Evolutionary conservation across 2,329 filamentous ascomycete species (phyloP).

Genomic region (Falciphora oryzae): DNA sequence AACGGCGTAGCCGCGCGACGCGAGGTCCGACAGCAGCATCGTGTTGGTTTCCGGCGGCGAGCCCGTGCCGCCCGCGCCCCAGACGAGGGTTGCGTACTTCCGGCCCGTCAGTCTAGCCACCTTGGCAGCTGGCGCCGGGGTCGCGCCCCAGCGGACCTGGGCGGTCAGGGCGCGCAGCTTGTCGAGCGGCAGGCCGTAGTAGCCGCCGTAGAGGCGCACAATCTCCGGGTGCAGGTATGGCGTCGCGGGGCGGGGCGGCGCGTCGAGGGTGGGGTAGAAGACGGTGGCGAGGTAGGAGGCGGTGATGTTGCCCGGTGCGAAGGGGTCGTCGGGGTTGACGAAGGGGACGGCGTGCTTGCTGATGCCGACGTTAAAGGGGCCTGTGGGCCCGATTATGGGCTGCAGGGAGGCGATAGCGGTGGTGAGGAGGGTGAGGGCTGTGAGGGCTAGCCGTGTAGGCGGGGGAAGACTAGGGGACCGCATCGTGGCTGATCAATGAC

Average conservation of each 20-base stretch:
- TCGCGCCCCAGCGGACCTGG: constrained; percentile 14
- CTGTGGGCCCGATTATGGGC: constrained; percentile 10
- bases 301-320: constrained; percentile 14
- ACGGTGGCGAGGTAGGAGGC: constrained; percentile 15
- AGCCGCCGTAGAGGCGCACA: constrained; percentile 30
- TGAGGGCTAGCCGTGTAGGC: too few relatives aligned
- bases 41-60: constrained; percentile 17
- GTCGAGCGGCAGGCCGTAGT: constrained; percentile 53
- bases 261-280: constrained; percentile 14
- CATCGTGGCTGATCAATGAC: too few relatives aligned
- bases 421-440: too few relatives aligned
- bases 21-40: constrained; percentile 11
- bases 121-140: constrained; percentile 14
- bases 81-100: constrained; percentile 13
- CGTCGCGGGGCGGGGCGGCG: background rate
- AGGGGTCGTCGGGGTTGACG: constrained; percentile 10
- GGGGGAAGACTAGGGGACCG: too few relatives aligned
- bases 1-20: constrained; percentile 10
- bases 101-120: constrained; percentile 3
- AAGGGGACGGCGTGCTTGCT: constrained; percentile 12
- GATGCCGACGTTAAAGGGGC: constrained; percentile 11
- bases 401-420: background rate
- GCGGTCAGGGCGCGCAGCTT: constrained; percentile 45
- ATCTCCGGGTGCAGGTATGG: constrained; percentile 7
- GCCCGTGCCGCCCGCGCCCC: constrained; percentile 22